These are phyloP conservation scores for Dothiorella sarmentorum DNA, from an alignment of 2,329 filamentous ascomycete genomes.

Conservation along the genomic window DNA sequence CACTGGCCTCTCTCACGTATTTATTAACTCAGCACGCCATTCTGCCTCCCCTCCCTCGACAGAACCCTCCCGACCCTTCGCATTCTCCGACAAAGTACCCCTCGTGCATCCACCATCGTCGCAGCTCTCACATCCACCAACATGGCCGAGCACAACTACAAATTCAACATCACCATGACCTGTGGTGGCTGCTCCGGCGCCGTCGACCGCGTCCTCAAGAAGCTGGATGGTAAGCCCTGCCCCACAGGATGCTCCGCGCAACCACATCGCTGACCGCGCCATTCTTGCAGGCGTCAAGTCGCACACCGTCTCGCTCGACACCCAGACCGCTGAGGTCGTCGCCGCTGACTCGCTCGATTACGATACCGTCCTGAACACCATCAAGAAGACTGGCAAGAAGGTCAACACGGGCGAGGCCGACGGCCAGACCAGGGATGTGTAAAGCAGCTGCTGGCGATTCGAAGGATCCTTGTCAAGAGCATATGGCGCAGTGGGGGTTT, in stretches of 20 bases:
- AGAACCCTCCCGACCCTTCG: not conserved
- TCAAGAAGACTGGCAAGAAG: constrained; percentile 93
- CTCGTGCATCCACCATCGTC: not conserved
- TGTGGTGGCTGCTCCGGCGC: constrained; percentile 89
- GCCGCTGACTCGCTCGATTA: constrained; percentile 68
- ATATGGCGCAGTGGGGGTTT: constrained; percentile 6
- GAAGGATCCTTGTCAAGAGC: not conserved
- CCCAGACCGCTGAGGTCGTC: constrained; percentile 75
- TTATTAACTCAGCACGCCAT: constrained; percentile 13
- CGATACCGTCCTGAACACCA: constrained; percentile 78
- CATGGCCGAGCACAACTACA: constrained; percentile 83
- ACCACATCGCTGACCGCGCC: not conserved
- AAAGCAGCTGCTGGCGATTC: not conserved
- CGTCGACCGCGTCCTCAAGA: constrained; percentile 86
- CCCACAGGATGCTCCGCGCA: not conserved
- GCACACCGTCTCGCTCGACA: constrained; percentile 83
- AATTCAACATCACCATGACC: constrained; percentile 91
- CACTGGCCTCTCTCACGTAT: constrained; percentile 1
- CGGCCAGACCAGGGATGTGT: constrained; percentile 41
- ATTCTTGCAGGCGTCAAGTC: constrained; percentile 69
- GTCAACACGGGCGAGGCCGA: constrained; percentile 74
- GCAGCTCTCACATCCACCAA: constrained; percentile 25
- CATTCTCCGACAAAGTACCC: not conserved
- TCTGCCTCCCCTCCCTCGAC: not conserved
- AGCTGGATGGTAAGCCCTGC: constrained; percentile 71